Conservation (phyloP, 176 grass and related monocot species). For the Urochloa ruziziensis region DNA sequence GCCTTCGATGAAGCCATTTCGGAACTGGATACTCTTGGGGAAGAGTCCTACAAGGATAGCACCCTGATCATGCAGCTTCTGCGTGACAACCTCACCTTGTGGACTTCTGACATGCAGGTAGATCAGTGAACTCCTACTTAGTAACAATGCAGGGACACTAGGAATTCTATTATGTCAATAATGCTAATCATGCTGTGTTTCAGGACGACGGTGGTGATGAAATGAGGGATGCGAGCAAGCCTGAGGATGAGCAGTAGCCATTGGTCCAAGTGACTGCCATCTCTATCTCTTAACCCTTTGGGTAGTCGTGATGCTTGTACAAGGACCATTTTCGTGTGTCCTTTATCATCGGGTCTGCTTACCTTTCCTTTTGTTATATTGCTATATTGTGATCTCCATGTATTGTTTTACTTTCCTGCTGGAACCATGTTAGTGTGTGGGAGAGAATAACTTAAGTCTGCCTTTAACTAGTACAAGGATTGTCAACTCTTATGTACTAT, state of each 20-base stretch:
- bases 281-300: slow-evolving; percentile 12
- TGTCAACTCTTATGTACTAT: slow-evolving; percentile 37
- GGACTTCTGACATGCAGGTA: slow-evolving; percentile 99
- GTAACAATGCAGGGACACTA: neutral
- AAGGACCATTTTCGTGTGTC: slow-evolving; percentile 54
- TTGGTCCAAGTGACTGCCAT: slow-evolving; percentile 28
- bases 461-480: slow-evolving; percentile 43
- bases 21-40: slow-evolving; percentile 87
- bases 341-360: slow-evolving; percentile 43
- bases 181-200: slow-evolving; percentile 22
- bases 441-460: slow-evolving; percentile 34
- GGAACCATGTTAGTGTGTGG: slow-evolving; percentile 44
- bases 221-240: slow-evolving; percentile 83
- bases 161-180: neutral
- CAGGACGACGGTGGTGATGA: slow-evolving; percentile 87
- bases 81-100: slow-evolving; percentile 97
- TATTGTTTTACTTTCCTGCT: slow-evolving; percentile 49
- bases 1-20: slow-evolving; percentile 97
- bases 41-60: slow-evolving; percentile 99
- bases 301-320: slow-evolving; percentile 49
- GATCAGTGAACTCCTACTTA: neutral
- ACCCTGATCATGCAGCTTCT: slow-evolving; percentile 99
- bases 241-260: slow-evolving; percentile 61
- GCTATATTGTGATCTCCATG: slow-evolving; percentile 33
- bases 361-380: slow-evolving; percentile 47